A percentile compares a stretch with the other conserved stretches of the same genome.
Evolutionary conservation across 805 yeast genomes (phyloP).

Genomic region (Pichia cephalocereana): DNA sequence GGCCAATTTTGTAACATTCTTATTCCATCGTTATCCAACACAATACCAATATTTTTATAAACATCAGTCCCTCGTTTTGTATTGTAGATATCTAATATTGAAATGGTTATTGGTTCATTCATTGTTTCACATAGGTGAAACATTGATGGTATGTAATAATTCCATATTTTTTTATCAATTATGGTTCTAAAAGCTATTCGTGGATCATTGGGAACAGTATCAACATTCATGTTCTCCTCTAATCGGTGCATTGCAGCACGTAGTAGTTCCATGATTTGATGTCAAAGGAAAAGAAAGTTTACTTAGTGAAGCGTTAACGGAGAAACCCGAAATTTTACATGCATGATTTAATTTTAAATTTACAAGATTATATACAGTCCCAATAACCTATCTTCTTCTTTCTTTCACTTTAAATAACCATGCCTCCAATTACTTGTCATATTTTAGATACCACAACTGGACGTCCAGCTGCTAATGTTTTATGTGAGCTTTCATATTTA

Average conservation of each 20-base stretch:
- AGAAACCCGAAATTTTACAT: background rate
- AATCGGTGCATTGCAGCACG: background rate
- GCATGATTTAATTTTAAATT: no score
- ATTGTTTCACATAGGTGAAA: constrained; percentile 2
- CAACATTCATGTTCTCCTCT: background rate
- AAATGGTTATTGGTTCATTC: constrained; percentile 21
- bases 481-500: constrained; percentile 47
- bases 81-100: constrained; percentile 22
- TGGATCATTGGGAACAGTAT: background rate
- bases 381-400: background rate
- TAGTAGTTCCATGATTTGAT: background rate
- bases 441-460: constrained; percentile 80
- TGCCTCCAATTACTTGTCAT: constrained; percentile 75
- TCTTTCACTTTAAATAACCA: background rate
- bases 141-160: constrained; percentile 1
- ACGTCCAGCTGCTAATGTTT: constrained; percentile 70
- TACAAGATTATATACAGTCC: no score
- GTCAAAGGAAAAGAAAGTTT: no score
- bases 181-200: background rate
- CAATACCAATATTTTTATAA: constrained; percentile 16
- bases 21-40: constrained; percentile 10
- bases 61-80: constrained; percentile 15
- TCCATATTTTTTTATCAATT: background rate
- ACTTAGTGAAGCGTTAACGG: background rate
- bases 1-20: constrained; percentile 37